Conservation (phyloP, 768 basidiomycete species). For the Saitozyma sp. region DNA sequence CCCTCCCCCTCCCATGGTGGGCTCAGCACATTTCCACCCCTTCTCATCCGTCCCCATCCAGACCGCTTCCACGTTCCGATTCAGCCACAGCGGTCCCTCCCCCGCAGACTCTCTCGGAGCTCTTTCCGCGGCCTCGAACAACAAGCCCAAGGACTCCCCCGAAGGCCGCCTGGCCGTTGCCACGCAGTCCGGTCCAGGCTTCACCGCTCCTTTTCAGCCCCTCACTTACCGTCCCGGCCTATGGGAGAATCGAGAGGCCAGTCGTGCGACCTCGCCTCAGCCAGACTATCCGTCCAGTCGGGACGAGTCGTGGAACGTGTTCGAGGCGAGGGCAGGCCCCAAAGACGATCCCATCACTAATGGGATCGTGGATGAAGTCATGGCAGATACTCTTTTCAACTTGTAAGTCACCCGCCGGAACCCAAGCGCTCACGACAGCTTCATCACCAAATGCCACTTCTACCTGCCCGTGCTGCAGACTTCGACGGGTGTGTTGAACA, state of each 20-base stretch:
- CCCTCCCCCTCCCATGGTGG: background rate
- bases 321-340: conserved; percentile 15
- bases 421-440: conserved; percentile 5
- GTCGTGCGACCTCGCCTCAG: conserved; percentile 15
- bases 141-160: conserved; percentile 9
- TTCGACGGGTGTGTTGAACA: background rate
- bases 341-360: conserved; percentile 24
- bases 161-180: conserved; percentile 20
- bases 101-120: conserved; percentile 5
- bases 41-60: too few relatives aligned
- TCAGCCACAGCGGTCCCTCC: conserved; percentile 11
- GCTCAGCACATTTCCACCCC: background rate
- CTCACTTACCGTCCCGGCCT: conserved; percentile 13
- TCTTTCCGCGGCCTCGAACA: background rate
- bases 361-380: conserved; percentile 7
- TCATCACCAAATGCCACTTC: conserved; percentile 18
- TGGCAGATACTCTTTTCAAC: conserved; percentile 17
- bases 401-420: conserved; percentile 15
- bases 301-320: conserved; percentile 12
- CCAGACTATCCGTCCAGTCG: conserved; percentile 8
- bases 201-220: conserved; percentile 24
- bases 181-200: conserved; percentile 10
- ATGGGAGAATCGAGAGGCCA: conserved; percentile 31
- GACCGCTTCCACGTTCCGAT: background rate
- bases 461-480: conserved; percentile 24